Conservation (phyloP, 768 basidiomycete species). For the Hemileccinum rubropunctum region DNA sequence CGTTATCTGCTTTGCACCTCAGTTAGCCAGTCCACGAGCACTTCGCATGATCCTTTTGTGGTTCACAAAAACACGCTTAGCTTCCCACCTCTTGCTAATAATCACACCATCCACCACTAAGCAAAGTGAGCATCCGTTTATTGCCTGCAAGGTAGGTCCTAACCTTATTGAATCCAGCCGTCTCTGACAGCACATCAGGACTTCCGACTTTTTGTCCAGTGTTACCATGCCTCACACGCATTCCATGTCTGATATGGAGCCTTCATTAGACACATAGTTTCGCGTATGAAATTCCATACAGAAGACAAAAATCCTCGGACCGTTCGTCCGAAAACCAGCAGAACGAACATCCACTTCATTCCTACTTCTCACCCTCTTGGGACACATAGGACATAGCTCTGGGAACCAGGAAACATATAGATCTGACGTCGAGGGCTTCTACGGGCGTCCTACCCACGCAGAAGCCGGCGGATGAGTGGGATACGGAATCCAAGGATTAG, state of each 20-base stretch:
- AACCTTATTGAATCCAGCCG: background rate
- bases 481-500: conserved; percentile 15
- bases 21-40: background rate
- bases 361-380: conserved; percentile 6
- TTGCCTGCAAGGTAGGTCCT: conserved; percentile 11
- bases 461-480: background rate
- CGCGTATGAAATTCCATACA: conserved; percentile 3
- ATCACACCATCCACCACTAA: conserved; percentile 5
- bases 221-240: too few species aligned
- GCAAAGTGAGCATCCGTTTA: background rate
- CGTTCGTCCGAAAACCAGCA: background rate
- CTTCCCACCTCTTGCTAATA: conserved; percentile 2
- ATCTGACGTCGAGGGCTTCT: background rate
- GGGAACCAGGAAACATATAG: conserved; percentile 3
- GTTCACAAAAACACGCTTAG: background rate
- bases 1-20: background rate
- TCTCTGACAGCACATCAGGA: too few species aligned
- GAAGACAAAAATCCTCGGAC: background rate
- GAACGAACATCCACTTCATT: background rate
- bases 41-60: background rate
- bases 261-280: background rate
- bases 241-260: conserved; percentile 10
- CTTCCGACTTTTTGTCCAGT: too few species aligned
- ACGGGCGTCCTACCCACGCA: conserved; percentile 1
- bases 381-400: background rate